Conservation (phyloP, 2,329 filamentous ascomycete species). For the Monosporascus sp. region DNA sequence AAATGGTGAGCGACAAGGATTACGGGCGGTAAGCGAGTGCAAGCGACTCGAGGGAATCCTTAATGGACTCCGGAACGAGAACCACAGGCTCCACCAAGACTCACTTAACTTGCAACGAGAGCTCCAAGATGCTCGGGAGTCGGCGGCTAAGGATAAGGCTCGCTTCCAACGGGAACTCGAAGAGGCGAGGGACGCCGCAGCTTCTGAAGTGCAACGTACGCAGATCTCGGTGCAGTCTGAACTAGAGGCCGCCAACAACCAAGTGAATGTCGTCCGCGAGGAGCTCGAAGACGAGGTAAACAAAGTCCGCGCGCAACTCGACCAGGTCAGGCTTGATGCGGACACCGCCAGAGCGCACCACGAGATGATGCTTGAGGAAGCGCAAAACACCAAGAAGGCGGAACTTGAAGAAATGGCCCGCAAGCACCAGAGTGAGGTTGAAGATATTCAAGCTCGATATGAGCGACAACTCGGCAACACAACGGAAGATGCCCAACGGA, state of each 20-base stretch:
- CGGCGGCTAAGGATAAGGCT: conserved; percentile 43
- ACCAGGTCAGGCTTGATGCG: conserved; percentile 70
- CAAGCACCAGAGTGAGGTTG: conserved; percentile 63
- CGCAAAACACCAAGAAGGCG: conserved; percentile 61
- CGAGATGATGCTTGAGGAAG: conserved; percentile 80
- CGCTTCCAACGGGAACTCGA: conserved; percentile 76
- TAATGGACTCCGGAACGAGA: conserved; percentile 58
- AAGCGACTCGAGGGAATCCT: conserved; percentile 54
- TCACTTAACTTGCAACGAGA: conserved; percentile 70
- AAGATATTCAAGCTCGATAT: conserved; percentile 71
- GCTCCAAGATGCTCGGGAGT: conserved; percentile 75
- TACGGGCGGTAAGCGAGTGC: conserved; percentile 58
- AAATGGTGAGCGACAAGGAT: conserved; percentile 57
- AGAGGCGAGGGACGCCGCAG: conserved; percentile 74
- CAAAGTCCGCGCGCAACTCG: conserved; percentile 68
- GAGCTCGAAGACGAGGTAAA: conserved; percentile 76
- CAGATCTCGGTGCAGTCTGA: conserved; percentile 75
- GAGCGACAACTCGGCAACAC: conserved; percentile 67
- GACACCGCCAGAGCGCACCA: conserved; percentile 76
- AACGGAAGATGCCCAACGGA: conserved; percentile 74
- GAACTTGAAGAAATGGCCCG: conserved; percentile 37
- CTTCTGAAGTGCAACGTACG: conserved; percentile 74
- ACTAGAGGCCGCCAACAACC: conserved; percentile 75
- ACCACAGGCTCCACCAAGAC: conserved; percentile 65
- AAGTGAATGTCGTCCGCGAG: conserved; percentile 76